These are phyloP conservation scores for Tricholoma sp. DNA, from an alignment of 768 basidiomycete genomes.

Conservation along the genomic window DNA sequence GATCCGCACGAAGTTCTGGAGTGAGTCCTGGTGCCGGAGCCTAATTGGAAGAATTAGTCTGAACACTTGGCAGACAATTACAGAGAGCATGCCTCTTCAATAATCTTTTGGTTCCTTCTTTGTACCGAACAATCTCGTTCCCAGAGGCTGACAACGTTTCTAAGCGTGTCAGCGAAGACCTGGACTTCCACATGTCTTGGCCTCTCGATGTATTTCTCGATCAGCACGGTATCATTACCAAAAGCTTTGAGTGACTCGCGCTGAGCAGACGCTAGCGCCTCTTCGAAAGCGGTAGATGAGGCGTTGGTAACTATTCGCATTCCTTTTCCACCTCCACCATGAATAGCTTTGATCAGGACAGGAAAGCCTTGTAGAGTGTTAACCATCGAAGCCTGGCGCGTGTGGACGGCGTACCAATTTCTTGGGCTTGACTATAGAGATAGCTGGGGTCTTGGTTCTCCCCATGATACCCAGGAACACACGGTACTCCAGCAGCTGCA, in stretches of 20 bases:
- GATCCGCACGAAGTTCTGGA: slow-evolving; percentile 69
- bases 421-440: slow-evolving; percentile 61
- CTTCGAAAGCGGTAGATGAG: slow-evolving; percentile 63
- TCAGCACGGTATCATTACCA: slow-evolving; percentile 78
- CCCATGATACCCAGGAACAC: slow-evolving; percentile 93
- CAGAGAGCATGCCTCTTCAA: slow-evolving; percentile 61
- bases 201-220: slow-evolving; percentile 84
- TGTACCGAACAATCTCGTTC: slow-evolving; percentile 93
- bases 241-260: slow-evolving; percentile 87
- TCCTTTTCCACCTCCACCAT: slow-evolving; percentile 94
- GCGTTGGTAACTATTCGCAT: slow-evolving; percentile 74
- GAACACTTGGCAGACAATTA: neutral
- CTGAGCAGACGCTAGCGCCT: slow-evolving; percentile 81
- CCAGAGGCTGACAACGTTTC: slow-evolving; percentile 90
- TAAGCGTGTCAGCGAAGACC: slow-evolving; percentile 80
- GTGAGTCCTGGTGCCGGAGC: slow-evolving; percentile 90
- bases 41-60: slow-evolving; percentile 29
- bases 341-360: slow-evolving; percentile 93
- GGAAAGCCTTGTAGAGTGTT: slow-evolving; percentile 57
- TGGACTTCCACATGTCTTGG: slow-evolving; percentile 95
- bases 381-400: neutral
- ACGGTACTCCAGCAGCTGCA: slow-evolving; percentile 81
- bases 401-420: slow-evolving; percentile 49
- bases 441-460: slow-evolving; percentile 69
- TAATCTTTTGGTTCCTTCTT: slow-evolving; percentile 91